Conservation (phyloP, 192 early-diverging fungal species). For the Entomortierella beljakovae region DNA sequence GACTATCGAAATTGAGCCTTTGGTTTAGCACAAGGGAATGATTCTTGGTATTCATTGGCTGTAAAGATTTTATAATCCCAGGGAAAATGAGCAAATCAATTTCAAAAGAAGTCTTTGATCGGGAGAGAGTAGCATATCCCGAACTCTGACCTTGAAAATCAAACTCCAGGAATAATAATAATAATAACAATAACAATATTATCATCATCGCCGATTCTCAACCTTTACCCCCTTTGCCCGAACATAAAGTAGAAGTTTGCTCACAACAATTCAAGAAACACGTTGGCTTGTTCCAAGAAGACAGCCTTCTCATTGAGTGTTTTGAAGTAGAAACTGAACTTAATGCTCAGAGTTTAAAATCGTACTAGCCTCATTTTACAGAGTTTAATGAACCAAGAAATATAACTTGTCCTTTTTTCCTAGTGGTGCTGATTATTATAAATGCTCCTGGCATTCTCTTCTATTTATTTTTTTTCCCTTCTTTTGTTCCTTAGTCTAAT, state of each 20-base stretch:
- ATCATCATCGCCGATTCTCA: no score
- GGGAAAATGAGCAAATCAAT: background rate
- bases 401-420: background rate
- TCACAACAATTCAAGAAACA: no score
- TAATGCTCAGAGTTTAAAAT: no score
- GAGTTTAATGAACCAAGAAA: background rate
- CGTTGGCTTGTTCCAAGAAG: no score
- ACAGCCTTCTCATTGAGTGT: no score
- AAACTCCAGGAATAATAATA: no score
- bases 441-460: background rate
- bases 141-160: background rate
- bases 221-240: no score
- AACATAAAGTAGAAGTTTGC: no score
- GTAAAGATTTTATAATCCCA: background rate
- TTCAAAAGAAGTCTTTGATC: no score
- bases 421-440: background rate
- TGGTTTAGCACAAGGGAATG: constrained; percentile 38
- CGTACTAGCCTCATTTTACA: background rate
- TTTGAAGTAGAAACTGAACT: no score
- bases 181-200: no score
- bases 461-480: constrained; percentile 3
- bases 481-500: constrained; percentile 49
- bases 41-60: constrained; percentile 14
- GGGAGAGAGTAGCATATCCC: no score
- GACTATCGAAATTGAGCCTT: background rate